Evolutionary conservation across 164 flowering plant species (phyloP), one percentile per base, ranked within the genome.

Genomic region (Annona squamosa): DNA sequence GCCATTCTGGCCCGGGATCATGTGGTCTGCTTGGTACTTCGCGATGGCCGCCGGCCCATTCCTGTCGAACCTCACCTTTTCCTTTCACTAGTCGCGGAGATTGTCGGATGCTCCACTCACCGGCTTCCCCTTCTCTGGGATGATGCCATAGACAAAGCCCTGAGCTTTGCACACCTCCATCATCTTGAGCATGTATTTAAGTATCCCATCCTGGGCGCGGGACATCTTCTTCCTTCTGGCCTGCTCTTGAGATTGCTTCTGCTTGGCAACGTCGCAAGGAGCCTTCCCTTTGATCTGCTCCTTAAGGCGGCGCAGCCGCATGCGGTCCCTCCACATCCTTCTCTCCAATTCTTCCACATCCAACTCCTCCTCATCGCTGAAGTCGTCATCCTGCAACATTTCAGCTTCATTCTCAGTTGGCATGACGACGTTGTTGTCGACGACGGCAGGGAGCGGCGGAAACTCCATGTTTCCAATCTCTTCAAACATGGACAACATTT

Each of bases 131-230:
- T 89, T 91, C 85, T 91, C 97, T 0, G 94, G 94, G 67, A 91
- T 87, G 69, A 91, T 89, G 48, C 97, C 97, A 78, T 91, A 91
- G 3, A 91, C 97, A 66, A 91, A 91, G 0, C 97, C 97, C 75
- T 88, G 97, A 46, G 94, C 97, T 68, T 91, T 88, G 59, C 97
- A 91, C 13, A 89, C 91, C 66, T 91, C 97, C 94, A 89, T 91
- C 94, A 89, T 88, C 82, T 89, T 91, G 72, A 91, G 46, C 96
- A 91, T 89, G 78, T 91, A 91, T 37, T 88, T 89, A 72, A 91
- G 75, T 75, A 91, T 89, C 71, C 92, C 93, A 77, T 91, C 97
- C 73, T 91, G 94, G 0, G 94, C 97, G 65, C 97, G 77, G 0
- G 97, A 91, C 97, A 91, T 91, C 77, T 91, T 91, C 80, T 88